Evolutionary conservation across 2,329 filamentous ascomycete genomes (phyloP), one percentile per base, ranked within the genome.

Genomic region (Calycina marina): DNA sequence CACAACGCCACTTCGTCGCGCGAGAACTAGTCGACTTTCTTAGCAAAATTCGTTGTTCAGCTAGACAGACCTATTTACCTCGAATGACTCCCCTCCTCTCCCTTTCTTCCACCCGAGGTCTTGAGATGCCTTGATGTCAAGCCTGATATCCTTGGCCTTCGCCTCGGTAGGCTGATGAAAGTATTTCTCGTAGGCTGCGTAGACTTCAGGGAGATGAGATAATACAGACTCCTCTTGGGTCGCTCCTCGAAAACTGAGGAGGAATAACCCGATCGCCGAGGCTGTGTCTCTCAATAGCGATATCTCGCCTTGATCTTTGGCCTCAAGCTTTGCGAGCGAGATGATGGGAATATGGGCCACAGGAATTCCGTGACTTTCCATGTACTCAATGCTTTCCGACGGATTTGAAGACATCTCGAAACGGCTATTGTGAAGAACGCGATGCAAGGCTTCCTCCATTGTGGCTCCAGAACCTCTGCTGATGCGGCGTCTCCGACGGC

Each of bases 61-160:
- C 22, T 5, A 33, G 9, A 33, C 14, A 6, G 32, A 30, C 14
- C 4, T 27, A 28, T 25, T 25, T 32, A 41, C 41, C 30, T 43
- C 41, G 30, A 41, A 41, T 6, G 34, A 36, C 14, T 43, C 39
- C 12, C 32, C 36, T 14, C 39, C 37, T 25, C 20, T 28, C 17
- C 34, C 32, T 20, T 31, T 36, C 30, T 43, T 40, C 14, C 30
- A 43, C 22, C 41, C 41, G 6, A 41, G 20, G 25, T 43, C 41
- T 18, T 43, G 41, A 11, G 32, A 40, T 14, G 32, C 32, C 35
- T 38, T 37, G 39, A 43, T 36, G 29, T 43, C 41, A 27, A 36
- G 31, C 30, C 40, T 39, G 18, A 18, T 24, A 25, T 41, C 39
- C n/a, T 37, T 34, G 14, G 28, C 32, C 26, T 44, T 44, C 5